Conservation (phyloP, 176 grass and related monocot genomes). For the Carex scoparia region DNA sequence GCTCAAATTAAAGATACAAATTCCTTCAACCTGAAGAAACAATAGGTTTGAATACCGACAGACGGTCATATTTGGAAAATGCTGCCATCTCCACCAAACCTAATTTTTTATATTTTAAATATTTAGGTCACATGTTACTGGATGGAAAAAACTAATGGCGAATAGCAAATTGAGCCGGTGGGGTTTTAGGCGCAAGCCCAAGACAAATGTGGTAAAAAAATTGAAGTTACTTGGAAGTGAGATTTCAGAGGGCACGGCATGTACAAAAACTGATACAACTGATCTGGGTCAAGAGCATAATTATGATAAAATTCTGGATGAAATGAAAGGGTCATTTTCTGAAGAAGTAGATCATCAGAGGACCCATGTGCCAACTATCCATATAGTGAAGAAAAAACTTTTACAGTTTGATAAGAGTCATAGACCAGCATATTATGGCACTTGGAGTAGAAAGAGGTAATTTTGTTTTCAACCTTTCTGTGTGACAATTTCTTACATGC, state of each 20-base stretch:
- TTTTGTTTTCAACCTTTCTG: constrained; percentile 17
- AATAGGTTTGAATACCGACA: not conserved
- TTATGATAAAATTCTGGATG: constrained; percentile 54
- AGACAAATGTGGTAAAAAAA: constrained; percentile 62
- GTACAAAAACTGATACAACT: constrained; percentile 38
- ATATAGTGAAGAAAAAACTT: constrained; percentile 55
- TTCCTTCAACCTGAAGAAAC: not conserved
- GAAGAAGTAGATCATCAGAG: constrained; percentile 26
- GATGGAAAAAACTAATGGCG: constrained; percentile 62
- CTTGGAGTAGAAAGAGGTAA: constrained; percentile 84
- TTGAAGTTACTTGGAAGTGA: constrained; percentile 70
- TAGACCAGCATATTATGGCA: constrained; percentile 92
- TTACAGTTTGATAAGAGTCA: constrained; percentile 92
- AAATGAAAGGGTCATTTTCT: constrained; percentile 42
- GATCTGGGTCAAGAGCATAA: constrained; percentile 31
- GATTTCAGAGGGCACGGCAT: constrained; percentile 31
- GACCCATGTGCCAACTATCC: constrained; percentile 10
- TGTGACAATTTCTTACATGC: not conserved
- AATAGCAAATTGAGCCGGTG: constrained; percentile 50
- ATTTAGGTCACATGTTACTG: constrained; percentile 54
- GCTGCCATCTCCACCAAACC: not conserved
- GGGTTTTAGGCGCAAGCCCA: constrained; percentile 71
- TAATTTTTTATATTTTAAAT: not conserved
- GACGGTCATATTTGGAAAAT: not conserved
- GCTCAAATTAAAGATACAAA: not conserved